A percentile compares a stretch with the other conserved stretches of the same genome.
phyloP scores from a whole-genome alignment of 345 rosid species.

The Eucalyptus fibrosa region DNA sequence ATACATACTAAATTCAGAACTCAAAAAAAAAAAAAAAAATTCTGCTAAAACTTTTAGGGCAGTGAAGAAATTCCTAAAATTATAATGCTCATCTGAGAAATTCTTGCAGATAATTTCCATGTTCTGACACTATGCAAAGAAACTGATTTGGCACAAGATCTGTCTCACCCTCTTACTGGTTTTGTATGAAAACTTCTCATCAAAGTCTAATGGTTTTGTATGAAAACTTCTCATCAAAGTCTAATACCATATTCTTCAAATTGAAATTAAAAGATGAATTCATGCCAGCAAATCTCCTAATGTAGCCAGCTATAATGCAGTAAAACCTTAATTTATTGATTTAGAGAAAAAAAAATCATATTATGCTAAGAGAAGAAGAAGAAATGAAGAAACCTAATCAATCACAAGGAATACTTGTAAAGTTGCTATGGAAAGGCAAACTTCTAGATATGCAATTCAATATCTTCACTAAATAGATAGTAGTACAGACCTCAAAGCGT shows the following conservation, averaged over 20 bases:
- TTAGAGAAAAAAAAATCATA: neutral
- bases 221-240: neutral
- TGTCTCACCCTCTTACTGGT: neutral
- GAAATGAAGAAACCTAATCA: neutral
- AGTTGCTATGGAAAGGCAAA: neutral
- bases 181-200: neutral
- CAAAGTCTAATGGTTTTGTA: neutral
- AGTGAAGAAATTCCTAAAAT: neutral
- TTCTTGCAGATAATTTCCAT: neutral
- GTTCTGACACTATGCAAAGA: neutral
- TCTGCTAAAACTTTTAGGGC: neutral
- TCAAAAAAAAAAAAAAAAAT: neutral
- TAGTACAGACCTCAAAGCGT: slow-evolving; percentile 59
- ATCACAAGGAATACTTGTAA: neutral
- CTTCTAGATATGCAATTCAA: neutral
- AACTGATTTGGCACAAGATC: neutral
- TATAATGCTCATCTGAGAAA: neutral
- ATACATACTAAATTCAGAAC: neutral
- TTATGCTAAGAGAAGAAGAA: neutral
- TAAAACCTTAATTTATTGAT: neutral
- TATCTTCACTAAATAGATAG: neutral
- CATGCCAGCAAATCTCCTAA: neutral
- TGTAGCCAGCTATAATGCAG: neutral
- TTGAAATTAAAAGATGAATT: neutral
- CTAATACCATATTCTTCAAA: neutral